Conservation (phyloP, 345 rosid genomes). For the Isatis tinctoria region DNA sequence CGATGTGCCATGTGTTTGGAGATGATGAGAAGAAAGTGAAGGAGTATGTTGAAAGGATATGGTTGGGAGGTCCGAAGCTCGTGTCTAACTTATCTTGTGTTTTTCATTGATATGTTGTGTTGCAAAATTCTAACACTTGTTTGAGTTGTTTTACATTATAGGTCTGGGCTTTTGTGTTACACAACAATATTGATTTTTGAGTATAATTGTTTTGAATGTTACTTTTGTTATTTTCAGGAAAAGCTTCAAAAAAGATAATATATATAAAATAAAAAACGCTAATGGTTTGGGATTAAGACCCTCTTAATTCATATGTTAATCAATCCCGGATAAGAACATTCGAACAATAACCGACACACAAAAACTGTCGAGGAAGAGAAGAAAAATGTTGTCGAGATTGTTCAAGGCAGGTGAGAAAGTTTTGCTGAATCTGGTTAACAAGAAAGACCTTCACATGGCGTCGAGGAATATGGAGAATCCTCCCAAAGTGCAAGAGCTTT, state of each 20-base stretch:
- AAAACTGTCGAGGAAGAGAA: not conserved
- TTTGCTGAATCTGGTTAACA: conserved; percentile 25
- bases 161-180: not conserved
- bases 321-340: conserved; percentile 25
- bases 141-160: not conserved
- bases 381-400: conserved; percentile 42
- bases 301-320: not conserved
- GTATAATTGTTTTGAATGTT: too few species aligned
- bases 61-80: conserved; percentile 8
- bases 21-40: conserved; percentile 17
- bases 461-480: conserved; percentile 32
- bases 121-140: not conserved
- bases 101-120: not conserved
- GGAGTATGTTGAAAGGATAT: conserved; percentile 6
- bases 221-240: too few species aligned
- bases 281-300: not conserved
- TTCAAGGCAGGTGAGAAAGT: conserved; percentile 49
- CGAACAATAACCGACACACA: conserved; percentile 20
- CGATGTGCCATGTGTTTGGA: conserved; percentile 12
- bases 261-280: not conserved
- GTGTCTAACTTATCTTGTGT: conserved; percentile 8
- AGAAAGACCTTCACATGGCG: conserved; percentile 44
- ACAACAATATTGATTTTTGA: too few species aligned
- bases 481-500: conserved; percentile 64
- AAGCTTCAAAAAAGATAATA: too few species aligned